Evolutionary conservation across 2,329 filamentous ascomycete species (phyloP), one percentile per base, ranked within the genome.

Genomic region (Gaeumannomyces tritici): DNA sequence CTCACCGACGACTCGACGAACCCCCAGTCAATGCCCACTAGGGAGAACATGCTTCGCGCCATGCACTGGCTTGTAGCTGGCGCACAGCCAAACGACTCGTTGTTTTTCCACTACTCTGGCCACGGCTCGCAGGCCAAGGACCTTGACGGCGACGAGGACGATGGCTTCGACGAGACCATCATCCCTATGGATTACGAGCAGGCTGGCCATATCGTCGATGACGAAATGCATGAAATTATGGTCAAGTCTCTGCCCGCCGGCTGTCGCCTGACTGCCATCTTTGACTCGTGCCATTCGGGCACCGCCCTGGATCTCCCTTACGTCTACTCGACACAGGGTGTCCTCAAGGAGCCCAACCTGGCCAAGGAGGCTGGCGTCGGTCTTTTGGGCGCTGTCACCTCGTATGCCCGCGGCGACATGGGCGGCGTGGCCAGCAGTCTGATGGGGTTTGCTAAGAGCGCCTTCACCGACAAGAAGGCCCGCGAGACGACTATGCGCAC

Each of bases 11-110:
- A 98, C 73, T 93, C 97, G 77, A 91, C 96, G 73, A 96, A 96
- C 69, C 91, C 91, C 31, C 90, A 96, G 91, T 75, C 91, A 96
- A 35, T 35, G 77, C 93, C 93, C 11, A 96, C 92, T 5, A 97
- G 97, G 75, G 89, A 91, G 68, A 98, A 98, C 72, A 96, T 98
- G 62, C 76, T 98, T 42, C 85, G 93, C 61, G 93, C 93, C 33
- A 98, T 98, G 93, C 93, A 97, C 73, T 98, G 93, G 93, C 79
- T 98, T 24, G 91, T 97, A 63, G 96, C 96, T 76, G 93, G 96
- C 71, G 93, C 93, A 5, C 84, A 84, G 63, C 90, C 92, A 0
- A 96, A 97, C 72, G 93, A 98, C 73, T 96, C 93, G 6, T 82
- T 98, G 7, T 98, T 98, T 77, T 97, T 98, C 79, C 93, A 98